Evolutionary conservation across 2,329 filamentous ascomycete genomes (phyloP).

Genomic region (Zymoseptoria tritici): DNA sequence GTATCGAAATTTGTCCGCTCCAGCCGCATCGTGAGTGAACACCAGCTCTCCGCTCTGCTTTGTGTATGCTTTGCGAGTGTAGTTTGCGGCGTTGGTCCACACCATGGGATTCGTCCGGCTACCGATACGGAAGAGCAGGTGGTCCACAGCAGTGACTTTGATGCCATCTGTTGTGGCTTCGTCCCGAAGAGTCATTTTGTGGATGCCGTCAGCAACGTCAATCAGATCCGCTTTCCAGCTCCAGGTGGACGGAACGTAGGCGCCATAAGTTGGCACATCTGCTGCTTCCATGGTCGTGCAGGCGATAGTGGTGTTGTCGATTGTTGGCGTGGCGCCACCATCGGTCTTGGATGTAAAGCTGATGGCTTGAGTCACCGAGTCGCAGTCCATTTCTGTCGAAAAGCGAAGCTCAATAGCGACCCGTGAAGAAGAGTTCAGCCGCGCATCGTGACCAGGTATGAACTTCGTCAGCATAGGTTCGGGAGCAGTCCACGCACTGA

Average conservation of each 20-base stretch:
- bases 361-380: conserved; percentile 42
- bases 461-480: conserved; percentile 52
- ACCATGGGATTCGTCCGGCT: conserved; percentile 50
- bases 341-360: conserved; percentile 46
- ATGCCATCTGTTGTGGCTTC: conserved; percentile 37
- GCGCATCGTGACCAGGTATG: conserved; percentile 50
- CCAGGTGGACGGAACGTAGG: conserved; percentile 46
- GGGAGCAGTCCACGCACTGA: conserved; percentile 40
- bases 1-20: conserved; percentile 54
- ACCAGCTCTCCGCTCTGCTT: conserved; percentile 20
- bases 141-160: conserved; percentile 44
- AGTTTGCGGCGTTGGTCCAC: conserved; percentile 48
- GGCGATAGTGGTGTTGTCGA: conserved; percentile 37
- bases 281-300: conserved; percentile 30
- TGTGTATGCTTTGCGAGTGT: conserved; percentile 44
- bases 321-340: conserved; percentile 33
- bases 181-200: conserved; percentile 50
- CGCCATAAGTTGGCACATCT: conserved; percentile 34
- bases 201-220: conserved; percentile 52
- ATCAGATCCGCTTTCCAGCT: conserved; percentile 47
- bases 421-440: conserved; percentile 41
- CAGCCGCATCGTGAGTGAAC: conserved; percentile 47
- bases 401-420: conserved; percentile 49
- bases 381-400: conserved; percentile 52
- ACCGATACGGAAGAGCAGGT: conserved; percentile 53